Base-by-base conservation (phyloP, 139 green algal species). In the Picochlorum sp. region DNA sequence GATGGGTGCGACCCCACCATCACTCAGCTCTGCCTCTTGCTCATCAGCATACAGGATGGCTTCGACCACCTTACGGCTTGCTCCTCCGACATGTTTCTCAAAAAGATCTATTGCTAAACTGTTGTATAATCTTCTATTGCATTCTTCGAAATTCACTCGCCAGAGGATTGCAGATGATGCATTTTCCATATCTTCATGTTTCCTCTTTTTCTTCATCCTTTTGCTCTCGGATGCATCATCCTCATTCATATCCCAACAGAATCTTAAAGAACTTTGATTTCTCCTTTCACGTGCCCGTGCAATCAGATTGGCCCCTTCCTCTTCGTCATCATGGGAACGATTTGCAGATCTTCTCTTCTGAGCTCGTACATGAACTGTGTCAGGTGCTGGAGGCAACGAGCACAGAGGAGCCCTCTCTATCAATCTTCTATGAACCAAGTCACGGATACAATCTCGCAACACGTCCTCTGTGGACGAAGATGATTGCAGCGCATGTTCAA, bases 101-200 rank as follows among this genome's bases (percentile, higher is more conserved):
- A 86, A 67, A 3, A 80, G 57, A 9, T 68, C 47, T 45, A 79
- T 74, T 16, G 77, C 72, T 18, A 55, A 23, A 16, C 65, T 47
- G 37, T 88, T 78, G 37, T 66, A 61, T 26, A 78, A 66, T 45
- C 81, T 72, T 13, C 80, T 56, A 72, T 90, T 90, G 71, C 88
- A 86, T 73, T 66, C 66, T 45, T 67, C 26, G 13, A 49, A 65
- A 68, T 52, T 49, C 10, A 21, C 66, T 3, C 37, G 4, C 5
- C 55, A 68, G 78, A 95, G 82, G 75, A 75, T 14, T 82, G 18
- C 32, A 47, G 18, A 20, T 55, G 47, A 55, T 55, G 18, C 15
- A 20, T 13, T 18, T n/a, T 55, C n/a, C 23, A 59, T 34, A 20
- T 59, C 13, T n/a, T 34, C 51, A 7, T 59, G 8, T 7, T 34